A percentile compares a stretch with the other conserved stretches of the same genome.
phyloP scores from a whole-genome alignment of 257 asterid species.

The Verbena officinalis region DNA sequence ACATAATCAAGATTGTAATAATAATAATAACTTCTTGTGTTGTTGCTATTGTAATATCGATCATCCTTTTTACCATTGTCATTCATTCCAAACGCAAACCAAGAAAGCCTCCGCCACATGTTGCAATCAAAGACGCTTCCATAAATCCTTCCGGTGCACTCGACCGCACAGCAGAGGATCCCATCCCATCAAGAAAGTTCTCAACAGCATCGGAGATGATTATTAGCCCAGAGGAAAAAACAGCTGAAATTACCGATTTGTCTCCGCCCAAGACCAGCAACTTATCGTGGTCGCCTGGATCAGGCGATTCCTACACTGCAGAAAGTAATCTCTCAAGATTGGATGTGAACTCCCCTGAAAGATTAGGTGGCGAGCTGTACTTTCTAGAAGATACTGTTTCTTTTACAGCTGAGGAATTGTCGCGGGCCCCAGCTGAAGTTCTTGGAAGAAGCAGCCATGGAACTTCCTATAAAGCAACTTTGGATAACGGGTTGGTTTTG shows the following conservation, averaged over 20 bases:
- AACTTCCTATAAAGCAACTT: constrained; percentile 82
- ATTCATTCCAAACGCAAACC: constrained; percentile 52
- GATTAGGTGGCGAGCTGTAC: constrained; percentile 85
- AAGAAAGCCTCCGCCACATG: constrained; percentile 45
- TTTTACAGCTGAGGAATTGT: constrained; percentile 82
- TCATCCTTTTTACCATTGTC: constrained; percentile 52
- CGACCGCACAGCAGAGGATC: constrained; percentile 57
- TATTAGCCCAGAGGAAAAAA: constrained; percentile 61
- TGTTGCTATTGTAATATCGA: constrained; percentile 46
- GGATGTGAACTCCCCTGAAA: constrained; percentile 87
- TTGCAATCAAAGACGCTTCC: constrained; percentile 54
- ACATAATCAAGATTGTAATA: constrained; percentile 50
- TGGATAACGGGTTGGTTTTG: constrained; percentile 80
- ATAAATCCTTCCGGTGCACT: constrained; percentile 42
- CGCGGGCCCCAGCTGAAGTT: constrained; percentile 97
- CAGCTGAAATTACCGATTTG: constrained; percentile 52
- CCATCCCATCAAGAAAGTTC: constrained; percentile 46
- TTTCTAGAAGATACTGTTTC: constrained; percentile 90
- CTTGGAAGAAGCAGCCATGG: constrained; percentile 98
- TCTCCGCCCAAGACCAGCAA: constrained; percentile 88
- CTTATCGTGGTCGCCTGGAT: constrained; percentile 92
- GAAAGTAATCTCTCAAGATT: constrained; percentile 67
- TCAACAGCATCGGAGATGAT: constrained; percentile 52
- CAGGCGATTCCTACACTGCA: constrained; percentile 74
- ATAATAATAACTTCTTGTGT: constrained; percentile 64